These are phyloP conservation scores for Pseudomonodictys pantanalensis DNA, from an alignment of 495 filamentous ascomycete species.

Conservation along the genomic window DNA sequence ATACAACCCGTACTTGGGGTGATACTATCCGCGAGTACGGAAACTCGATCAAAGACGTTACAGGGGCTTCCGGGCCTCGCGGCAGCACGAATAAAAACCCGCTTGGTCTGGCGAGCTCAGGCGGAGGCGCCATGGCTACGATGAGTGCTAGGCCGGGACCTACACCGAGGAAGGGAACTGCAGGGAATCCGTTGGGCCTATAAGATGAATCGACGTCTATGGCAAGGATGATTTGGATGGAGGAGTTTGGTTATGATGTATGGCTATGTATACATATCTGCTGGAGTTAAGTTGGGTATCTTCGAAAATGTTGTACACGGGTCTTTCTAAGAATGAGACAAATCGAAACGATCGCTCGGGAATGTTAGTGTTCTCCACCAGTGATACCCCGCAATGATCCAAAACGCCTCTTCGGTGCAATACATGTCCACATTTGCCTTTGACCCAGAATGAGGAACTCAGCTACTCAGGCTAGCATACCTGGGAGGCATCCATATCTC, in stretches of 20 bases:
- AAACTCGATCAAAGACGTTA: conserved; percentile 49
- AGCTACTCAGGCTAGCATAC: conserved; percentile 12
- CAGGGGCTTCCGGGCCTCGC: conserved; percentile 41
- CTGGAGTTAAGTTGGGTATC: neutral
- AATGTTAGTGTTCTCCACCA: too few relatives aligned
- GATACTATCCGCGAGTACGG: conserved; percentile 47
- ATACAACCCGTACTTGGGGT: conserved; percentile 43
- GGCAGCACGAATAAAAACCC: conserved; percentile 45
- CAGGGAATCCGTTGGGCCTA: conserved; percentile 37
- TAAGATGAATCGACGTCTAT: conserved; percentile 2
- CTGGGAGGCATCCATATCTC: conserved; percentile 25
- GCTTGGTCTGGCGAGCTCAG: conserved; percentile 39
- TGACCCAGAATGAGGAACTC: neutral
- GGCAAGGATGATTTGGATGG: neutral
- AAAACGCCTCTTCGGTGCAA: too few relatives aligned
- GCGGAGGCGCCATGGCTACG: conserved; percentile 20
- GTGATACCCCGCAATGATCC: too few relatives aligned
- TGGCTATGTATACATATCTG: neutral
- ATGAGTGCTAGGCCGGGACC: conserved; percentile 18
- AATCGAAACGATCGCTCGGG: neutral
- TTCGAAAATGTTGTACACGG: neutral
- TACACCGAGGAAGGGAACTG: conserved; percentile 29
- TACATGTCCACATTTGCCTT: conserved; percentile 1
- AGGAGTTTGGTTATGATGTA: neutral
- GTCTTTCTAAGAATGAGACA: neutral